Conservation (phyloP, 805 yeast species). For the Ogataea glucozyma region DNA sequence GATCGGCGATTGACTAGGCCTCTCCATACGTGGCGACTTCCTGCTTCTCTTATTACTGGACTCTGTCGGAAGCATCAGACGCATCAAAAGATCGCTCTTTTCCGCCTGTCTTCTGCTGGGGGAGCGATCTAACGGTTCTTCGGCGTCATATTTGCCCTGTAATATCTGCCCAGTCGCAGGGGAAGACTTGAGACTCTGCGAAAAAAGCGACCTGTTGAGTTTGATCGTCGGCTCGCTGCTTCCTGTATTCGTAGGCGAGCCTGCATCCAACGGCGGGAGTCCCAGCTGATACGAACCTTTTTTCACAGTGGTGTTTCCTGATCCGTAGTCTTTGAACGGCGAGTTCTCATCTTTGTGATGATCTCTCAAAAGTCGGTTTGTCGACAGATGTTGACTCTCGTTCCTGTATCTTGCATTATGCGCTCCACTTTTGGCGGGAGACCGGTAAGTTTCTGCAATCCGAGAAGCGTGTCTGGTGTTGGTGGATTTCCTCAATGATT, state of each 20-base stretch:
- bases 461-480: background rate
- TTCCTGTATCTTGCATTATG: background rate
- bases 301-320: background rate
- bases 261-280: slow-evolving; percentile 25
- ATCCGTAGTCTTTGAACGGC: slow-evolving; percentile 25
- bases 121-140: slow-evolving; percentile 2
- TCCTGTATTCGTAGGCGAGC: slow-evolving; percentile 20
- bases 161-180: slow-evolving; percentile 10
- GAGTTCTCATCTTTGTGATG: slow-evolving; percentile 17
- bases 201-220: slow-evolving; percentile 20
- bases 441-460: slow-evolving; percentile 5
- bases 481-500: slow-evolving; percentile 27
- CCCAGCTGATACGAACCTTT: slow-evolving; percentile 20
- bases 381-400: background rate
- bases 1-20: slow-evolving; percentile 9
- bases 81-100: slow-evolving; percentile 17
- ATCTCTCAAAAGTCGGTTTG: background rate
- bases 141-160: background rate
- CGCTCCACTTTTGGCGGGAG: background rate
- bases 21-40: slow-evolving; percentile 14
- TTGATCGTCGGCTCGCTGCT: slow-evolving; percentile 35
- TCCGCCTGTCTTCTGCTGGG: slow-evolving; percentile 9
- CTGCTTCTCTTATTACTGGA: slow-evolving; percentile 24
- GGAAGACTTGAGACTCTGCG: slow-evolving; percentile 14
- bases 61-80: slow-evolving; percentile 31